Conservation (phyloP, 176 grass and related monocot species). For the Aegilops tauschii region DNA sequence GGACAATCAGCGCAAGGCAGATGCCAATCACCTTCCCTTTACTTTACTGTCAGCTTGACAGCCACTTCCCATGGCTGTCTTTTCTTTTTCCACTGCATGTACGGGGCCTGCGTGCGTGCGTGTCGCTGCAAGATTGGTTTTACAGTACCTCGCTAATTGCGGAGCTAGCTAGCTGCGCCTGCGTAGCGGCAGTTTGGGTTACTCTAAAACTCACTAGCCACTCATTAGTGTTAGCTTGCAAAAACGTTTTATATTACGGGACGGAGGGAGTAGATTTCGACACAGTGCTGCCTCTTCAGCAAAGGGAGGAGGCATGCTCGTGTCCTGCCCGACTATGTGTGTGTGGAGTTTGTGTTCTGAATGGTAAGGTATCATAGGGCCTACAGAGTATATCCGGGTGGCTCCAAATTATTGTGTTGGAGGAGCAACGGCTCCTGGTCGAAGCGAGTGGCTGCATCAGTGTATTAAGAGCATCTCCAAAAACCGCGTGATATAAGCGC, state of each 20-base stretch:
- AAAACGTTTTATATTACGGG: no score
- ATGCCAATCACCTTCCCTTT: not conserved
- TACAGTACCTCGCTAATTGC: not conserved
- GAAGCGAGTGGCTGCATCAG: not conserved
- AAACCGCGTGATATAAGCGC: no score
- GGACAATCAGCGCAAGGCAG: not conserved
- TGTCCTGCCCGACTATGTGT: not conserved
- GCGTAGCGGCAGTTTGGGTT: not conserved
- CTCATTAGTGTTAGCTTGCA: not conserved
- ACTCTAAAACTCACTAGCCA: not conserved
- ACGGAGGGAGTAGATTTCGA: not conserved
- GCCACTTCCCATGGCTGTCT: not conserved
- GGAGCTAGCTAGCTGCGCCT: not conserved
- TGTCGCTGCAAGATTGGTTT: not conserved
- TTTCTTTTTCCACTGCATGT: not conserved
- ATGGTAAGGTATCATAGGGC: not conserved
- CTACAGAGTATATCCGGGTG: not conserved
- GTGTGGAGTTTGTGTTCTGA: not conserved
- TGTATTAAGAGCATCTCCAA: not conserved
- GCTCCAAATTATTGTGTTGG: not conserved
- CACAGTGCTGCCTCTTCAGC: not conserved
- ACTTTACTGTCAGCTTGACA: not conserved
- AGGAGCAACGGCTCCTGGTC: not conserved
- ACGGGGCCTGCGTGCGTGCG: not conserved
- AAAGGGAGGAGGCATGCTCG: not conserved